Evolutionary conservation across 176 grass and related monocot genomes (phyloP).

Genomic region (Aegilops longissima): DNA sequence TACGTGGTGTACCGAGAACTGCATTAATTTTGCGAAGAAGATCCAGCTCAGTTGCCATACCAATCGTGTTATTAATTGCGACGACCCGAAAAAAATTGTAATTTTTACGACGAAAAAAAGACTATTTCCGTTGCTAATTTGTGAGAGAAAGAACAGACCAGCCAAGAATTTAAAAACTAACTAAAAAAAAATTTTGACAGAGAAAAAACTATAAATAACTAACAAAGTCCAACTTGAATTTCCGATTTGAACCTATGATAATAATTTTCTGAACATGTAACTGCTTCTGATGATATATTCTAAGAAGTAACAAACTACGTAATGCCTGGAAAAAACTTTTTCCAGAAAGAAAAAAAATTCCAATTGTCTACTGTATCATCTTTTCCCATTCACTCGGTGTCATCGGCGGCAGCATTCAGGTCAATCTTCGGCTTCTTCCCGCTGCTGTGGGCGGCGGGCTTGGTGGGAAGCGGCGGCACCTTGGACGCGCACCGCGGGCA

Average conservation of each 20-base stretch:
- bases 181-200: background rate
- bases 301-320: background rate
- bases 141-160: background rate
- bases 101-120: no score
- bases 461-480: constrained; percentile 38
- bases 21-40: background rate
- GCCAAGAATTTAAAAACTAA: no score
- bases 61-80: background rate
- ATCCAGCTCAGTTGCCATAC: background rate
- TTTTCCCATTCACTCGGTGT: constrained; percentile 31
- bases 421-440: constrained; percentile 61
- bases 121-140: no score
- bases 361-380: background rate
- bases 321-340: constrained; percentile 1
- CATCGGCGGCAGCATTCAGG: constrained; percentile 50
- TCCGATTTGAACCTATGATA: constrained; percentile 32
- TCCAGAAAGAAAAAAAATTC: background rate
- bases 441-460: background rate
- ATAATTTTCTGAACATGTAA: constrained; percentile 3
- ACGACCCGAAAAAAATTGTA: no score
- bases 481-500: constrained; percentile 60
- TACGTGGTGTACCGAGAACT: background rate
- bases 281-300: background rate
- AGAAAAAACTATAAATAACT: background rate
- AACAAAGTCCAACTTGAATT: constrained; percentile 1